Evolutionary conservation across 345 rosid species (phyloP).

Genomic region (Psidium guajava): DNA sequence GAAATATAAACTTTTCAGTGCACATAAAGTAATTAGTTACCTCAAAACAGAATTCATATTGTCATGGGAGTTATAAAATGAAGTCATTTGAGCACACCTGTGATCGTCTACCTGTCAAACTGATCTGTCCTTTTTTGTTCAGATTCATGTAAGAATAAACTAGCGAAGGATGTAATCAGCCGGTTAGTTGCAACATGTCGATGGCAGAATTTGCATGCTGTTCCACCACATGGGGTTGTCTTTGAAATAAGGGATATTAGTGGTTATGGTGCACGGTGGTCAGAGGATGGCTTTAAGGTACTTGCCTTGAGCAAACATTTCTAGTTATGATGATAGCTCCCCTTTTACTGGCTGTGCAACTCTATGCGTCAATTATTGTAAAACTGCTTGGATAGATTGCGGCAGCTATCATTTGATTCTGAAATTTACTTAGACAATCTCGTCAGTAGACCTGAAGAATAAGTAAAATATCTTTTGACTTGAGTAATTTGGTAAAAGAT

Average conservation of each 20-base stretch:
- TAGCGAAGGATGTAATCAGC: constrained; percentile 36
- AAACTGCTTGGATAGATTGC: neutral
- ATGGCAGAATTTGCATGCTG: constrained; percentile 61
- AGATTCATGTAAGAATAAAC: constrained; percentile 49
- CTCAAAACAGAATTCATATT: neutral
- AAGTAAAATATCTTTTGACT: neutral
- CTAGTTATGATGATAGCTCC: neutral
- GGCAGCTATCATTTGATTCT: neutral
- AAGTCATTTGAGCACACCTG: neutral
- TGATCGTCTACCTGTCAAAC: neutral
- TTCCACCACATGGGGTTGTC: constrained; percentile 56
- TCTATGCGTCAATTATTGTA: neutral
- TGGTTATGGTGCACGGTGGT: constrained; percentile 77
- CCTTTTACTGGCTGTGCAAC: neutral
- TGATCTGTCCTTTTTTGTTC: neutral
- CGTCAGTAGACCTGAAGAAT: neutral
- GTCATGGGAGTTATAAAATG: neutral
- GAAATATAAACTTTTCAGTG: neutral
- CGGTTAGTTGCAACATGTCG: constrained; percentile 28
- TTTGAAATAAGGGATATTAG: constrained; percentile 55
- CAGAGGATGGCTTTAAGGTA: constrained; percentile 67
- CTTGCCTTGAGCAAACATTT: neutral
- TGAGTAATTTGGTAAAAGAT: neutral
- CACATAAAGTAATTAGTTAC: neutral
- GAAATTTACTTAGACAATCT: neutral